Base-by-base conservation (phyloP, 441 rosid genomes). In the Iberis amara region DNA sequence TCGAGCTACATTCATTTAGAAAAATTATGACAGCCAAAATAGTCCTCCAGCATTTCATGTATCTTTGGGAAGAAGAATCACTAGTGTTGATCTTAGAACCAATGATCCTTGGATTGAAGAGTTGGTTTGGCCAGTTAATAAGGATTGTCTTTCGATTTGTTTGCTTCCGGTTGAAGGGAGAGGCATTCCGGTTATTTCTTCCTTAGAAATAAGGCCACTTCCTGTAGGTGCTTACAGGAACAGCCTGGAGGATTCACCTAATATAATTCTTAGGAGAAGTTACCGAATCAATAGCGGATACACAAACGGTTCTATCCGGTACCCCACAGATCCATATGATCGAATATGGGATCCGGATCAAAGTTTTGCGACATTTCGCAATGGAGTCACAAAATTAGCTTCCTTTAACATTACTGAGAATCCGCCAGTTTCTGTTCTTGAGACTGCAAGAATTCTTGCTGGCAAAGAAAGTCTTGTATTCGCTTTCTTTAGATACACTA, bases 101-200 rank as follows among this genome's bases (percentile, higher is more conserved):
- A 74, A 72, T 28, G 96, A 86, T 79, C 96, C 96, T 6, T 79
- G 98, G 90, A 81, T 31, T 1, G 96, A 85, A 60, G 98, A 90
- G 67, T 73, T 83, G 54, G 41, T 87, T 31, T 81, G 82, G 92
- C 81, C 81, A 0, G 73, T 64, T 27, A 53, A 51, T 35, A 72
- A 77, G 41, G 90, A 79, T 12, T 61, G 64, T 6, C 45, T 79
- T 61, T 60, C 72, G 2, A 74, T 87, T 42, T 90, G 96, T 59
- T 76, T 85, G 59, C 73, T 52, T 11, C 47, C 71, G 9, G 68
- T 76, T 50, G 76, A 74, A 1, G 66, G 71, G 0, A 72, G 79
- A 31, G 86, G 96, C 18, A 61, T 61, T 66, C 98, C 98, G 0
- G 81, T 87, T 39, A 87, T 90, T 69, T 79, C 96, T 32, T 77